phyloP scores from a whole-genome alignment of 2,329 filamentous ascomycete genomes.

The Plenodomus lindquistii region DNA sequence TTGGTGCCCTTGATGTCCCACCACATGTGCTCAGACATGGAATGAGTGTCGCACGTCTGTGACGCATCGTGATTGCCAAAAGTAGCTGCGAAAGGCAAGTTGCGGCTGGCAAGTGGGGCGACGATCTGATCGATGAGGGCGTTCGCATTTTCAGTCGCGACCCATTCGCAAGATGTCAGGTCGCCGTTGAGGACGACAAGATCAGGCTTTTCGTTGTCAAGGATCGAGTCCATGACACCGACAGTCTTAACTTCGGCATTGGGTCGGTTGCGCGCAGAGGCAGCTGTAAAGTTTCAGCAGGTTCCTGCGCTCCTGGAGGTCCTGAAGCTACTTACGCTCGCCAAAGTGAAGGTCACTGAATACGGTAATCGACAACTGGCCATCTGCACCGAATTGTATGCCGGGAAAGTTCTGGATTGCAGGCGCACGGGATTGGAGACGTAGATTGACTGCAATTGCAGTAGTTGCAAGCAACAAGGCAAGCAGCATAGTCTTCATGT shows the following conservation, averaged over 20 bases:
- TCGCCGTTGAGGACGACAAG: conserved; percentile 74
- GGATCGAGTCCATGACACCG: conserved; percentile 60
- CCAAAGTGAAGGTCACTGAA: conserved; percentile 75
- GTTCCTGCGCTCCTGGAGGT: not conserved
- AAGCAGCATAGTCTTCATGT: conserved; percentile 21
- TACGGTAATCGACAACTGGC: conserved; percentile 57
- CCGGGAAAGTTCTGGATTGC: conserved; percentile 22
- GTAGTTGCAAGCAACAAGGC: conserved; percentile 13
- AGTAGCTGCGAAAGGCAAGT: conserved; percentile 66
- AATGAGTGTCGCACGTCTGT: conserved; percentile 27
- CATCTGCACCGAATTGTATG: conserved; percentile 33
- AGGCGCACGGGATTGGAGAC: not conserved
- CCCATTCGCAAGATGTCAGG: conserved; percentile 66
- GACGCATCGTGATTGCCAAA: conserved; percentile 71
- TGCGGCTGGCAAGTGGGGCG: conserved; percentile 56
- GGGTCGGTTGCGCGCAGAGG: conserved; percentile 7
- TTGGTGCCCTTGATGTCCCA: conserved; percentile 52
- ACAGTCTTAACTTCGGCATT: conserved; percentile 62
- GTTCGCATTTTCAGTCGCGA: conserved; percentile 20
- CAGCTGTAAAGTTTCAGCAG: conserved; percentile 15
- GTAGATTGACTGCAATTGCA: conserved; percentile 5
- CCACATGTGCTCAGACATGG: conserved; percentile 31
- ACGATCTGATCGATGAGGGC: conserved; percentile 28
- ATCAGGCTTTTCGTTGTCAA: conserved; percentile 60
- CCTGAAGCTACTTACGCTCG: conserved; percentile 57